Conservation (phyloP, 2,329 filamentous ascomycete species). For the Trichoderma pleuroti region DNA sequence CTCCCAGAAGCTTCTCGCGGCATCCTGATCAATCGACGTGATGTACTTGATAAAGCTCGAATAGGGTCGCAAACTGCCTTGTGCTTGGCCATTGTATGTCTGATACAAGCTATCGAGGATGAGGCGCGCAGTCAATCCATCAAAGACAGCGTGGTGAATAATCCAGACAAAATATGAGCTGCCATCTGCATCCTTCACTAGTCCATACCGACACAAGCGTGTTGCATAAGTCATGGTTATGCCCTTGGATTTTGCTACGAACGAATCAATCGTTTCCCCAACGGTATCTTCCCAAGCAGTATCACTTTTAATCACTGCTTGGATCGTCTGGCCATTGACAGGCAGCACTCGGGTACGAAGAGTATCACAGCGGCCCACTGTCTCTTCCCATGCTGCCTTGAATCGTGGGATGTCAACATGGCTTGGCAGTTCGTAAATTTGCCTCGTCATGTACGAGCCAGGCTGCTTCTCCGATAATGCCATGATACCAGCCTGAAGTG, state of each 20-base stretch:
- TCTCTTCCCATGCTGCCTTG: constrained; percentile 26
- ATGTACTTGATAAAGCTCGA: constrained; percentile 12
- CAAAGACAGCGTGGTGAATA: constrained; percentile 11
- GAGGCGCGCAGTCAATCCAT: constrained; percentile 1
- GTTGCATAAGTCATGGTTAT: constrained; percentile 1
- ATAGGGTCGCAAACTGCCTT: background rate
- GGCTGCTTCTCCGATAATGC: constrained; percentile 11
- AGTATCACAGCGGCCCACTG: constrained; percentile 1
- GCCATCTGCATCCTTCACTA: background rate
- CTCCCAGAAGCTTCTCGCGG: constrained; percentile 19
- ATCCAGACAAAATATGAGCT: constrained; percentile 1
- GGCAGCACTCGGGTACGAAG: constrained; percentile 16
- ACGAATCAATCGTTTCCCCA: background rate
- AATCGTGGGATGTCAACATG: background rate
- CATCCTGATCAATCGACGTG: background rate
- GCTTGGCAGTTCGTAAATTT: constrained; percentile 14
- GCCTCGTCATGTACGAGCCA: background rate
- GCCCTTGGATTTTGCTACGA: background rate
- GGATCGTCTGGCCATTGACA: background rate
- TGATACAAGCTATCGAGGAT: background rate
- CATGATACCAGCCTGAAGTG: constrained; percentile 7
- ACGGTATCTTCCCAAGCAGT: background rate
- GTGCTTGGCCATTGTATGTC: background rate
- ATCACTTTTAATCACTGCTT: background rate
- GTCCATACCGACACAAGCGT: constrained; percentile 1